phyloP scores from a whole-genome alignment of 768 basidiomycete genomes.

The Chlorophyllum brunneum region DNA sequence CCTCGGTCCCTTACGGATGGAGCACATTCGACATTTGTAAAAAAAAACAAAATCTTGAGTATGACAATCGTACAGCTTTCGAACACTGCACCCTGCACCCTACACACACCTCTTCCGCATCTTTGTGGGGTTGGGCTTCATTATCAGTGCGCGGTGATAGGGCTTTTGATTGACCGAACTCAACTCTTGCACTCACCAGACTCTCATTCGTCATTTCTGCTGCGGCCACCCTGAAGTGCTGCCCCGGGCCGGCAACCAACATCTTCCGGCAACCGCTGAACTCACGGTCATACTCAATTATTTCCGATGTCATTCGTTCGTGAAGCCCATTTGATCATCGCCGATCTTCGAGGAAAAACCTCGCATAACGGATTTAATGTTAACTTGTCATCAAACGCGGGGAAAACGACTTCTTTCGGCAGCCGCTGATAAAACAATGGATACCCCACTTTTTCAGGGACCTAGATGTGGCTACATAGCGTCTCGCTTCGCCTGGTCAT shows the following conservation, averaged over 20 bases:
- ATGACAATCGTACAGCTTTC: neutral
- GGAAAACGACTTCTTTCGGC: neutral
- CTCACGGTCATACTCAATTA: neutral
- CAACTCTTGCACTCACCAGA: neutral
- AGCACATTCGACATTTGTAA: neutral
- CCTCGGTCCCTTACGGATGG: neutral
- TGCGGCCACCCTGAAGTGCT: too few relatives aligned
- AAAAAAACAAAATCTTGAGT: neutral
- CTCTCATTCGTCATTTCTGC: neutral
- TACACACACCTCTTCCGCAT: too few relatives aligned
- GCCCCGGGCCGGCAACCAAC: conserved; percentile 1
- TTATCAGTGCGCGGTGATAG: neutral
- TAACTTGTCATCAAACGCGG: neutral
- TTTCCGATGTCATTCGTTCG: conserved; percentile 2
- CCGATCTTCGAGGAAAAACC: conserved; percentile 9
- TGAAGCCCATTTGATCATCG: neutral
- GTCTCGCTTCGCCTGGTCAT: neutral
- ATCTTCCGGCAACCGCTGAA: neutral
- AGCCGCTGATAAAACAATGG: neutral
- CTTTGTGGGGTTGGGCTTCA: too few relatives aligned
- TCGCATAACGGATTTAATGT: neutral
- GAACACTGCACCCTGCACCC: too few relatives aligned
- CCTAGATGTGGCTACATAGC: neutral
- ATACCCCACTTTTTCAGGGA: neutral
- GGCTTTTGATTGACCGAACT: too few relatives aligned